Evolutionary conservation across 2,329 filamentous ascomycete genomes (phyloP), one percentile per base, ranked within the genome.

Genomic region (Ceratocystis alfenasii): DNA sequence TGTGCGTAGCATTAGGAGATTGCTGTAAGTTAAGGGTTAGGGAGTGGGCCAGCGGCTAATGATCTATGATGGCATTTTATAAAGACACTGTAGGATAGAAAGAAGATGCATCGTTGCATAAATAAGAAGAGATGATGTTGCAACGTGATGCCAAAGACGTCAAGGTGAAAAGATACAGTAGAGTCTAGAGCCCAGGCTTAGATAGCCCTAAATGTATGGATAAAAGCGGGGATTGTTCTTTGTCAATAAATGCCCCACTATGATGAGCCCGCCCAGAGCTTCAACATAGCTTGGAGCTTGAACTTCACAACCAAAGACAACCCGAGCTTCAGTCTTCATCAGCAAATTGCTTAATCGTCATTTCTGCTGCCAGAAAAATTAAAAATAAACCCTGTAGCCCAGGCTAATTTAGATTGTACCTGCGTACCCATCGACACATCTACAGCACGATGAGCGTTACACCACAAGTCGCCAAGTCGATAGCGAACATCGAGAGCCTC

Each of bases 381-480:
- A 22, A 20, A 25, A 22, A 50, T n/a, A 53, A 53, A 5, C 2
- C 48, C 17, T 10, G 7, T 22, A 53, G n/a, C n/a, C 5, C 5
- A 20, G 48, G 48, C 22, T 22, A 20, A 10, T n/a, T 22, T 8
- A 53, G 7, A 53, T n/a, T 53, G 48, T 46, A 63, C 64, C 12
- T 41, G 10, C 36, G 36, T 15, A 28, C 20, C 25, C 48, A 53
- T 28, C 15, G 48, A 22, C 25, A 25, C 2, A 25, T 10, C 48
- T 15, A 25, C 48, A 15, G 2, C 17, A 69, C 65, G 69, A 78
- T 78, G 77, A 73, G 75, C 64, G 74, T 75, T 48, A 75, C 71
- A 66, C 68, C 73, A 63, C 76, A 78, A 69, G 74, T 82, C 63
- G 72, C 72, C 68, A 73, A 77, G 70, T 78, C 77, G 69, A 75